phyloP scores from a whole-genome alignment of 805 yeast species.

The Starmerella vaccinii region DNA sequence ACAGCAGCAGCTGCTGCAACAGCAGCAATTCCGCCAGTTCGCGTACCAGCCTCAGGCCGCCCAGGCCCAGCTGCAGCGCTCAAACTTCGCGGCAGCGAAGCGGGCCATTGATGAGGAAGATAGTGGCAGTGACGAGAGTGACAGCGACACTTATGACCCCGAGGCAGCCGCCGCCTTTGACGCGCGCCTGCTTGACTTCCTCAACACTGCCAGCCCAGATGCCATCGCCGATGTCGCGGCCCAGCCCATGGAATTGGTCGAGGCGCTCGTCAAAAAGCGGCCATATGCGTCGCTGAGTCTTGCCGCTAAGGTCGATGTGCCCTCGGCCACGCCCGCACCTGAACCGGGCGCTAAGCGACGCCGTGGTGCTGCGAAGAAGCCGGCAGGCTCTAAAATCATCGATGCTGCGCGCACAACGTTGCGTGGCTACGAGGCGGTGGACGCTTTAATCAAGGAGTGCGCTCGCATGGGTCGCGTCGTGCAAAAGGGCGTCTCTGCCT shows the following conservation, averaged over 20 bases:
- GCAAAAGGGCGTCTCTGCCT: constrained; percentile 57
- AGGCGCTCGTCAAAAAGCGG: constrained; percentile 50
- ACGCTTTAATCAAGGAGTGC: constrained; percentile 77
- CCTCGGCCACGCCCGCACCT: constrained; percentile 22
- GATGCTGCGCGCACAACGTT: constrained; percentile 61
- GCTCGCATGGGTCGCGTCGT: constrained; percentile 64
- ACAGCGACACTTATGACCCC: constrained; percentile 30
- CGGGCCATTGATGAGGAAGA: constrained; percentile 34
- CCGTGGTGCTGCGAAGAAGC: constrained; percentile 39
- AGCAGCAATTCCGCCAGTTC: constrained; percentile 1
- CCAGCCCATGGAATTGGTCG: constrained; percentile 57
- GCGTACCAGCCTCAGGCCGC: background rate
- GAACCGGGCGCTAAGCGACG: constrained; percentile 29
- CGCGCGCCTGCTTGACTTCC: constrained; percentile 57
- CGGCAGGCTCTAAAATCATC: constrained; percentile 63
- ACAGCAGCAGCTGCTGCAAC: constrained; percentile 11
- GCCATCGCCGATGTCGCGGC: constrained; percentile 76
- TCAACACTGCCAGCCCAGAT: constrained; percentile 63
- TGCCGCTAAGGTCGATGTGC: constrained; percentile 50
- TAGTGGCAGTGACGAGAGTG: constrained; percentile 32
- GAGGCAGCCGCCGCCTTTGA: constrained; percentile 39
- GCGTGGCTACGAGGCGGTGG: constrained; percentile 88
- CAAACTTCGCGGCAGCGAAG: constrained; percentile 12
- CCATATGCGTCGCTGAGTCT: constrained; percentile 56
- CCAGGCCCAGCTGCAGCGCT: constrained; percentile 9